These are phyloP conservation scores for Pythium brassicae DNA, from an alignment of 352 stramenopile genomes.

Conservation along the genomic window DNA sequence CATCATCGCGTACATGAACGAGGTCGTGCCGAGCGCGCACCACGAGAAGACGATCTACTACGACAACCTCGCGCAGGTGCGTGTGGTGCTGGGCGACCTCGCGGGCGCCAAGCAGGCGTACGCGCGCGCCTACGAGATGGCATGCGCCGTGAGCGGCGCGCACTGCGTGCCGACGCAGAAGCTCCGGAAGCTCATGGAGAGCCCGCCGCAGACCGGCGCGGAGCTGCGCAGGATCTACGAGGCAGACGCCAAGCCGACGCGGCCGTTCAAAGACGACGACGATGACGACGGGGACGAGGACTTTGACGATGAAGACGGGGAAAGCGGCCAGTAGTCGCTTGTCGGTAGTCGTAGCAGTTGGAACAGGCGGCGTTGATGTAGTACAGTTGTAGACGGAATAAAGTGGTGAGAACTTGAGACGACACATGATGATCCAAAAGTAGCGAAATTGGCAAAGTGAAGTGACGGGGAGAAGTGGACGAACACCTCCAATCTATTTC, in stretches of 20 bases:
- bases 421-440: too few relatives aligned
- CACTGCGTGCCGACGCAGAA: conserved; percentile 63
- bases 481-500: background rate
- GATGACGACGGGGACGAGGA: conserved; percentile 26
- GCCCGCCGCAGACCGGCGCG: conserved; percentile 51
- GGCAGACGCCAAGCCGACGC: conserved; percentile 34
- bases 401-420: too few relatives aligned
- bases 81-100: conserved; percentile 57
- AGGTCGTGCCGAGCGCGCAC: conserved; percentile 54
- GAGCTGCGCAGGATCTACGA: conserved; percentile 61
- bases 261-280: conserved; percentile 19
- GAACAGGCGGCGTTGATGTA: too few relatives aligned
- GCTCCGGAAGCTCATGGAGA: conserved; percentile 50
- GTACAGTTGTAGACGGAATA: too few relatives aligned
- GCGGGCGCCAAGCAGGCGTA: conserved; percentile 48
- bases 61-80: conserved; percentile 75
- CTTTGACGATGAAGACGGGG: conserved; percentile 1
- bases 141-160: conserved; percentile 53
- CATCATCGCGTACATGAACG: conserved; percentile 68
- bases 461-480: too few relatives aligned
- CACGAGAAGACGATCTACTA: conserved; percentile 87
- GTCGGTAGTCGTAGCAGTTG: too few relatives aligned
- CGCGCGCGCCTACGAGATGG: conserved; percentile 43
- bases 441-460: too few relatives aligned
- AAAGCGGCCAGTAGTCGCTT: too few relatives aligned